Evolutionary conservation across 1,284 basidiomycete species (phyloP).

Genomic region (Ganoderma lingzhi): DNA sequence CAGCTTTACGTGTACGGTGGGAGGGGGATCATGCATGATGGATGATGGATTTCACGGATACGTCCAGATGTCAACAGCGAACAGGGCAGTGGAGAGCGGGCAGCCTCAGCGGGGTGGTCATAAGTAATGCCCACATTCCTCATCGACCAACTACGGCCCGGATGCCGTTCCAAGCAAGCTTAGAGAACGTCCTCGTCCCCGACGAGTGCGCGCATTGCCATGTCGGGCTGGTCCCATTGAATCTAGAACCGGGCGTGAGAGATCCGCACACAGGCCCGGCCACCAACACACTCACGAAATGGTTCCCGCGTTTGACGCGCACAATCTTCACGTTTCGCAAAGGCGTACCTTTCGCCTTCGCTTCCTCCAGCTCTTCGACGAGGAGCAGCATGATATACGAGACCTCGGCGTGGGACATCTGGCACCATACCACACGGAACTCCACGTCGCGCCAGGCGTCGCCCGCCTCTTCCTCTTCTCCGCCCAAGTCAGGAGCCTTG

Average conservation of each 20-base stretch:
- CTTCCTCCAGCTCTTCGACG: slow-evolving; percentile 15
- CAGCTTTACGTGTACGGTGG: no score
- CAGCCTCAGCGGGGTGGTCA: no score
- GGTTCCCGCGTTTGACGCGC: slow-evolving; percentile 23
- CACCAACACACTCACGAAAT: slow-evolving; percentile 21
- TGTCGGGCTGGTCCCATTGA: slow-evolving; percentile 21
- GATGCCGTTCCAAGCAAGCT: neutral
- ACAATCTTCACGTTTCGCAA: slow-evolving; percentile 18
- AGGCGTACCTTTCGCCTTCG: slow-evolving; percentile 5
- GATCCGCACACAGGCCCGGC: no score
- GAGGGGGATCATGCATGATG: no score
- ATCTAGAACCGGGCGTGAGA: neutral
- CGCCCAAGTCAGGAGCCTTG: neutral
- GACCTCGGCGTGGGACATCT: slow-evolving; percentile 21
- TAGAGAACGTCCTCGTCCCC: slow-evolving; percentile 4
- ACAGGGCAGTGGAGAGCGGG: no score
- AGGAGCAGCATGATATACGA: slow-evolving; percentile 16
- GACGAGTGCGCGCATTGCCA: slow-evolving; percentile 13
- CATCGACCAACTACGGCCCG: no score
- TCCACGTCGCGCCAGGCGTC: slow-evolving; percentile 24
- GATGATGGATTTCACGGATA: no score
- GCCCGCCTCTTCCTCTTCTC: neutral
- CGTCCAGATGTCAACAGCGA: no score
- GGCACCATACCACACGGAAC: slow-evolving; percentile 25
- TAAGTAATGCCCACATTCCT: no score